These are phyloP conservation scores for Heterobasidion irregulare DNA, from an alignment of 1,284 basidiomycete genomes.

Conservation along the genomic window DNA sequence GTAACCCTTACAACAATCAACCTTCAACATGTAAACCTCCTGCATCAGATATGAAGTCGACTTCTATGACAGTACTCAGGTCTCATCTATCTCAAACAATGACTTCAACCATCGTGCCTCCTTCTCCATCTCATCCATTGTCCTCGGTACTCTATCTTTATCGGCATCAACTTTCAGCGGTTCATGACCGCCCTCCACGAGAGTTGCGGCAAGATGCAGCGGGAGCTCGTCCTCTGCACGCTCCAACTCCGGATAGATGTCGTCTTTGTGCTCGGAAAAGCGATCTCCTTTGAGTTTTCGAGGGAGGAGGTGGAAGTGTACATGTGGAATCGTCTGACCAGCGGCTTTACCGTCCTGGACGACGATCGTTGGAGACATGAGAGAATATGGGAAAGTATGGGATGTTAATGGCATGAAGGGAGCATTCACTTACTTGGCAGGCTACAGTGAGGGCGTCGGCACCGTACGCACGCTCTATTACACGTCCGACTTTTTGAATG, in stretches of 20 bases:
- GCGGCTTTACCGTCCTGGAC: conserved; percentile 80
- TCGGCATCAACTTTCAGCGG: conserved; percentile 59
- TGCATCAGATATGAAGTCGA: background rate
- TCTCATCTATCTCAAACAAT: conserved; percentile 17
- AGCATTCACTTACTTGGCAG: conserved; percentile 52
- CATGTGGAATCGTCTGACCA: conserved; percentile 83
- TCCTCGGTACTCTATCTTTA: conserved; percentile 59
- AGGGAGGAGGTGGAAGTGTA: conserved; percentile 87
- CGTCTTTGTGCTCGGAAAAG: conserved; percentile 64
- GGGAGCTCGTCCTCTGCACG: conserved; percentile 46
- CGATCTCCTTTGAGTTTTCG: conserved; percentile 60
- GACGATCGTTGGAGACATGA: conserved; percentile 3
- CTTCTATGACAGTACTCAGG: background rate
- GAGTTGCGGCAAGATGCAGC: conserved; percentile 23
- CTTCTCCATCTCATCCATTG: conserved; percentile 29
- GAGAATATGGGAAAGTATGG: background rate
- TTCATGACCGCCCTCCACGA: conserved; percentile 16
- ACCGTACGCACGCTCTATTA: conserved; percentile 64
- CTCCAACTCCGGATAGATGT: conserved; percentile 75
- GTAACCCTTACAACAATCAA: background rate
- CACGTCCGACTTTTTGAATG: conserved; percentile 63
- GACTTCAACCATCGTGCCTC: conserved; percentile 25
- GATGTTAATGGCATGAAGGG: background rate
- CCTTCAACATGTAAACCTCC: background rate
- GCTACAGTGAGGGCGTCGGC: conserved; percentile 76